Base-by-base conservation (phyloP, 805 yeast genomes). In the Wickerhamiella occidentalis region DNA sequence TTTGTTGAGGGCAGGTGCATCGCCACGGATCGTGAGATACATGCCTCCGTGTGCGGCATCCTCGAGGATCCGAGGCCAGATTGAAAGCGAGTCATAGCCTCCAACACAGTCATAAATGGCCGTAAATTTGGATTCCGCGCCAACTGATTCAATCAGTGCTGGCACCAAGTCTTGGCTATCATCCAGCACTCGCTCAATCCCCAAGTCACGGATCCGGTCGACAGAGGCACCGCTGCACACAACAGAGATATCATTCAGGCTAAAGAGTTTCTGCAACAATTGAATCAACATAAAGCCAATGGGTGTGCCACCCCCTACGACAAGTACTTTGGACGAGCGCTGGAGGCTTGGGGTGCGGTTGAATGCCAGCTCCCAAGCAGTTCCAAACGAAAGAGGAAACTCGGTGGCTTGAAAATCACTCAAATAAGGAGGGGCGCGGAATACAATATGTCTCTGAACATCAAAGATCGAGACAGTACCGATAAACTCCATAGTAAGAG, bases 281-380 rank as follows among this genome's bases (percentile, higher is more conserved):
- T 79, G 84, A 28, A 77, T 67, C 3, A 73, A 68, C 52, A 68
- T 71, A 26, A 71, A 59, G 23, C 88, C 87, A 13, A 81, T 86
- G 11, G 80, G 66, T 1, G 92, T 79, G 6, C 82, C 79, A 19
- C 82, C 90, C 36, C 94, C 94, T 42, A 82, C 65, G 21, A 85
- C 71, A 43, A 82, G 68, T 3, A 80, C 75, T 51, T 70, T 74
- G 2, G 76, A 67, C 7, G 67, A 65, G 13, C 66, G 66, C 29
- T 65, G 66, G 18, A 74, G 63, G 18, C 64, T 61, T 52, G 69
- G 67, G 7, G 59, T 54, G 11, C 48, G 40, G 25, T 35, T 37
- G 8, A 60, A 59, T 23, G 73, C 61, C 45, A 70, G 58, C 47
- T 68, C 60, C 54, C 59, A 70, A 0, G 90, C 88, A 4, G 94